Base-by-base conservation (phyloP, 2,329 filamentous ascomycete genomes). In the Ploettnerulaceae sp. region DNA sequence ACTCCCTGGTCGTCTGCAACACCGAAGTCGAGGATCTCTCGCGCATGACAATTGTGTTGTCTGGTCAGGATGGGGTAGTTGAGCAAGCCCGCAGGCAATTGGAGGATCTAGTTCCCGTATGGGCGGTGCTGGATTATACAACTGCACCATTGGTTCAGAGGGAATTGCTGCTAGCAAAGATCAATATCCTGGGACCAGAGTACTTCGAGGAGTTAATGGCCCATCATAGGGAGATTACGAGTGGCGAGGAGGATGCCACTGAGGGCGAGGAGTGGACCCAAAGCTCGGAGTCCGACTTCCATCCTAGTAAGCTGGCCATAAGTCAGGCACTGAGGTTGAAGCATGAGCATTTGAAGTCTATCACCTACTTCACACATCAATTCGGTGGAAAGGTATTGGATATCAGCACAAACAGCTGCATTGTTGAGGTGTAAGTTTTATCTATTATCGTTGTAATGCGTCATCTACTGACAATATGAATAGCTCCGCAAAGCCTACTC, bases 331-430 rank as follows among this genome's bases (percentile, higher is more conserved):
- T 98, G 62, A 81, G 93, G 64, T 87, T 96, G 70, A 98, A 98
- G 76, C 90, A 97, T 67, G 89, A 97, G 73, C 93, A 98, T 74
- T 71, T 98, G 59, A 88, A 91, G 72, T 89, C 86, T 47, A 95
- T 98, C 63, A 98, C 93, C 47, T 93, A 95, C 69, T 82, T 98
- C 65, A 84, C 91, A 14, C 93, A 98, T 71, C 93, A 98, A 64
- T 98, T 98, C 62, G 90, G 90, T 47, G 93, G 93, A 55, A 98
- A 98, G 73, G 87, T 98, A 20, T 70, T 98, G 60, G 93, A 98
- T 68, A 97, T 98, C 61, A 95, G 89, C 74, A 96, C 88, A 43
- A 96, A 88, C 70, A 97, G 94, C 72, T 97, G 93, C 71, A 97
- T 97, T 67, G 90, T 98, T 50, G 93, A 98, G 70, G 69, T 98